phyloP scores from a whole-genome alignment of 1,284 basidiomycete species.

The Wolfiporia cocos region DNA sequence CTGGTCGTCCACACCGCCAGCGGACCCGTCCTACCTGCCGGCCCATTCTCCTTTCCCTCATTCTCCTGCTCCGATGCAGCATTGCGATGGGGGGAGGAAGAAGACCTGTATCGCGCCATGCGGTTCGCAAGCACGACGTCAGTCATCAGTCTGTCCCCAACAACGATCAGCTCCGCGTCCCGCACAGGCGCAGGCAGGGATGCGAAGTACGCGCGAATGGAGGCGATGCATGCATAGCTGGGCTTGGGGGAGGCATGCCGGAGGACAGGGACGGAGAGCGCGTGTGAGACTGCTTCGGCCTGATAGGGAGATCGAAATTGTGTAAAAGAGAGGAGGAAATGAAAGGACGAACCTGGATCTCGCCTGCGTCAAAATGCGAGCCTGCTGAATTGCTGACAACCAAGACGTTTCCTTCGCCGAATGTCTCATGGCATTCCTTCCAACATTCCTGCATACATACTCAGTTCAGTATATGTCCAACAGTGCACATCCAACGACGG shows the following conservation, averaged over 20 bases:
- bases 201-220: constrained; percentile 62
- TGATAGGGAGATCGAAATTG: constrained; percentile 24
- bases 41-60: constrained; percentile 8
- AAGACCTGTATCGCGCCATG: constrained; percentile 32
- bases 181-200: constrained; percentile 44
- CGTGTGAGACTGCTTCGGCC: constrained; percentile 81
- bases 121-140: constrained; percentile 86
- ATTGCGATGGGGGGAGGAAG: not conserved
- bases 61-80: constrained; percentile 5
- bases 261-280: constrained; percentile 80
- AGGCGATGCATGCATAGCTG: constrained; percentile 61
- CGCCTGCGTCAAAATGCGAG: constrained; percentile 70
- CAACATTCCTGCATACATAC: constrained; percentile 57
- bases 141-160: constrained; percentile 90
- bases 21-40: constrained; percentile 33
- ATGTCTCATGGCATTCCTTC: constrained; percentile 65
- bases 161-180: constrained; percentile 65
- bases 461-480: not conserved
- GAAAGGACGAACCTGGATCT: constrained; percentile 58
- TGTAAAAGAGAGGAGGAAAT: not conserved
- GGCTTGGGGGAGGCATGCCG: constrained; percentile 77
- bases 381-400: constrained; percentile 96
- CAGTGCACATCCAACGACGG: not conserved
- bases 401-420: constrained; percentile 77
- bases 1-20: constrained; percentile 63